Conservation (phyloP, 257 asterid genomes). For the Rhazya stricta region DNA sequence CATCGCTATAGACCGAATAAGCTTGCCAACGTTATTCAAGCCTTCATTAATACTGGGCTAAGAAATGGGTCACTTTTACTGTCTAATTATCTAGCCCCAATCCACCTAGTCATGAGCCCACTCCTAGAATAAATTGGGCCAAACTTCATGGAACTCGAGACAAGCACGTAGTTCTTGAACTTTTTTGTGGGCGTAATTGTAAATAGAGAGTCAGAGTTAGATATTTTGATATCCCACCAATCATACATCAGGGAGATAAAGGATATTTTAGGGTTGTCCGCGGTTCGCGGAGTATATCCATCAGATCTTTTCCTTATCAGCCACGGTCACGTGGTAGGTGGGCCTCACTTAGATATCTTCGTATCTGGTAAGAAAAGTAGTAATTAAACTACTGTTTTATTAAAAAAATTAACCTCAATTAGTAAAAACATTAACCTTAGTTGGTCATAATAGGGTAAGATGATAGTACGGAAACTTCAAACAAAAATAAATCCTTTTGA, state of each 20-base stretch:
- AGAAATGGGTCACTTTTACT: no score
- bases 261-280: background rate
- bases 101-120: no score
- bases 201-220: background rate
- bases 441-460: no score
- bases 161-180: background rate
- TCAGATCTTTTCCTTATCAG: background rate
- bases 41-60: no score
- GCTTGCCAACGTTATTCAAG: no score
- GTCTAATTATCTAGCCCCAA: no score
- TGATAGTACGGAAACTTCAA: no score
- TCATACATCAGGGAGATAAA: background rate
- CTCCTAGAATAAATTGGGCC: background rate
- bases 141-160: background rate
- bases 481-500: no score
- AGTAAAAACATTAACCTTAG: no score
- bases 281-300: background rate
- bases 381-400: no score
- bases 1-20: background rate
- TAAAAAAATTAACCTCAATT: no score
- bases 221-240: background rate
- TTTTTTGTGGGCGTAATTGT: background rate
- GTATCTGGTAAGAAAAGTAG: no score
- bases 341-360: background rate
- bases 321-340: slow-evolving; percentile 5